These are phyloP conservation scores for Avicennia marina DNA, from an alignment of 257 asterid genomes.

Conservation along the genomic window DNA sequence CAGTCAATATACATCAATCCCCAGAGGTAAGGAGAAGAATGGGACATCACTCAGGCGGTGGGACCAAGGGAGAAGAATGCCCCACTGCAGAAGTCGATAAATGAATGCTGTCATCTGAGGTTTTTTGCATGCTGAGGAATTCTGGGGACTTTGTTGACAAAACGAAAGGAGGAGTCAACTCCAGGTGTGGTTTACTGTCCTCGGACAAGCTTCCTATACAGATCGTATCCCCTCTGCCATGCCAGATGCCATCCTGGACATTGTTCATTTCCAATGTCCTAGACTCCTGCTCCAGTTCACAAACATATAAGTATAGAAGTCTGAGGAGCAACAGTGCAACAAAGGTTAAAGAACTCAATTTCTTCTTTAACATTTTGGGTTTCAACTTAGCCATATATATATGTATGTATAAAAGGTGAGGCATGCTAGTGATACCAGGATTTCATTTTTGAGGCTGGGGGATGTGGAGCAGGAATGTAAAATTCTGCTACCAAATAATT, in stretches of 20 bases:
- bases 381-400: too few relatives aligned
- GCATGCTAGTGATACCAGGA: too few relatives aligned
- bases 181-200: too few relatives aligned
- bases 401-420: too few relatives aligned
- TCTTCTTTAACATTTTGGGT: too few relatives aligned
- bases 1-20: too few relatives aligned
- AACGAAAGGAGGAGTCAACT: constrained; percentile 29
- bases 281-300: constrained; percentile 59
- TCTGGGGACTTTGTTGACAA: constrained; percentile 48
- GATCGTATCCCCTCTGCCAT: constrained; percentile 92
- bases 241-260: constrained; percentile 92
- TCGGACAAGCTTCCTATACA: constrained; percentile 67
- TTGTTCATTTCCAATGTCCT: constrained; percentile 95
- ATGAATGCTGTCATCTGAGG: constrained; percentile 9
- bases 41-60: too few relatives aligned
- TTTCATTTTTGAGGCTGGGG: not conserved
- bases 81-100: constrained; percentile 13
- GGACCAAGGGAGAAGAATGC: constrained; percentile 9
- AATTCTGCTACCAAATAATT: not conserved
- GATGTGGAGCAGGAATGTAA: not conserved
- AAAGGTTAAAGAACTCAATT: too few relatives aligned
- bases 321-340: not conserved
- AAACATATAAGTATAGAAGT: not conserved
- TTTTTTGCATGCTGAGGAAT: constrained; percentile 24
- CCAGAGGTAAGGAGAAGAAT: too few relatives aligned